phyloP scores from a whole-genome alignment of 257 asterid genomes.

The Solanum tarijense region DNA sequence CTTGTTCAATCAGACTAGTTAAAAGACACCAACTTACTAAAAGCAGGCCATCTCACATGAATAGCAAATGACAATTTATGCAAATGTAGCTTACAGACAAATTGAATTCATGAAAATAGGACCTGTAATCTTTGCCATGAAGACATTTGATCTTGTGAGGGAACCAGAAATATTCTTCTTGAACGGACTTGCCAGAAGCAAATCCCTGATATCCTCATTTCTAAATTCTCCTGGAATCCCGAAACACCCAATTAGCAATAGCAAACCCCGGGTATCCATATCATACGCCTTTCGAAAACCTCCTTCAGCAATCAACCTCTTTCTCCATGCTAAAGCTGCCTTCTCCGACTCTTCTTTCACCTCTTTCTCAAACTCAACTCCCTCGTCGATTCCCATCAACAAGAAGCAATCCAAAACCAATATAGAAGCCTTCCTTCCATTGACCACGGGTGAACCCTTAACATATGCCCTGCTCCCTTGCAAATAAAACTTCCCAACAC shows the following conservation, averaged over 20 bases:
- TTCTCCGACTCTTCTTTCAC: conserved; percentile 49
- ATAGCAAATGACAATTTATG: not conserved
- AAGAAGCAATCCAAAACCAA: conserved; percentile 61
- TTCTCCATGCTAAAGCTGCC: conserved; percentile 66
- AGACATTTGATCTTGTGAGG: conserved; percentile 38
- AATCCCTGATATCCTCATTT: conserved; percentile 52
- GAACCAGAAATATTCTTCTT: conserved; percentile 38
- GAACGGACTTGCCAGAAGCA: conserved; percentile 40
- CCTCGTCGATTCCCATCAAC: conserved; percentile 32
- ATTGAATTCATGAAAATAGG: not conserved
- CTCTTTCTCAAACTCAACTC: conserved; percentile 22
- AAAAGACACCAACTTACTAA: not conserved
- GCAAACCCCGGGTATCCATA: conserved; percentile 78
- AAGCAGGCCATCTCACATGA: not conserved
- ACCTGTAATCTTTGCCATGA: conserved; percentile 60
- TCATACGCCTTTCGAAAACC: conserved; percentile 43
- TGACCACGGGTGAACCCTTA: conserved; percentile 45
- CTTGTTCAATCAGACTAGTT: not conserved
- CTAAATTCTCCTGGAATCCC: conserved; percentile 47
- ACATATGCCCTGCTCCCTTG: conserved; percentile 60
- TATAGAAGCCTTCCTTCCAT: conserved; percentile 62
- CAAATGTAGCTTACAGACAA: not conserved
- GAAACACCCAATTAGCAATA: conserved; percentile 59
- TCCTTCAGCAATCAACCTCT: conserved; percentile 64
- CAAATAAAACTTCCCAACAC: conserved; percentile 64